Base-by-base conservation (phyloP, 179 eudicot genomes). In the Beta corolliflora region DNA sequence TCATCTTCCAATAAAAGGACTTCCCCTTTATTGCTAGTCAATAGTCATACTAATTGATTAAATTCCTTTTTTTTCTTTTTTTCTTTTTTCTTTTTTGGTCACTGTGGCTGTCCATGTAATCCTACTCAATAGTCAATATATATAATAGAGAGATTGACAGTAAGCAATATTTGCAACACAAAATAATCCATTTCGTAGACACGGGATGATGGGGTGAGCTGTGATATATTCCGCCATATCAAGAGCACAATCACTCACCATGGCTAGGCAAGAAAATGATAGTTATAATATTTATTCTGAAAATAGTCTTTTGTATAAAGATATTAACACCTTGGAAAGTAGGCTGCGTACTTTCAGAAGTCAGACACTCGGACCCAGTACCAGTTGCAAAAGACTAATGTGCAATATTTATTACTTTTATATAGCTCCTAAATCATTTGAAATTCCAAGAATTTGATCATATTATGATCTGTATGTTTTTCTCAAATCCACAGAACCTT, bases 201-300 rank as follows among this genome's bases (percentile, higher is more conserved):
- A 10, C 45, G 13, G 44, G 21, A 13, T 56, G 12, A 79, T 63
- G 45, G 41, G 80, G 64, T 13, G 56, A 68, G 45, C 72, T 45
- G 21, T 48, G 23, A 55, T 16, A 7, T 36, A 58, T 52, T 61
- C 77, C 52, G 41, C 50, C 52, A 58, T 48, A 61, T 7, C 45
- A 71, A 79, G 23, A 54, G 54, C 48, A 59, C 41, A 79, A 45
- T 71, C 56, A 71, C 25, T 46, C 18, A 79, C 53, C 75, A 68
- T 46, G n/a, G 36, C 18, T 44, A 44, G 69, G 69, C 48, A 44
- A 45, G 68, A 70, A 3, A 58, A 25, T 13, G 50, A 46, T 60
- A 80, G 23, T 31, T 36, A 75, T 48, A 61, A 48, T 19, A 45
- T 14, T 13, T n/a, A 53, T 8, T 31, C 48, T 29, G 19, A 13